phyloP scores from a whole-genome alignment of 306 rosid genomes.

The Crotalaria pallida region DNA sequence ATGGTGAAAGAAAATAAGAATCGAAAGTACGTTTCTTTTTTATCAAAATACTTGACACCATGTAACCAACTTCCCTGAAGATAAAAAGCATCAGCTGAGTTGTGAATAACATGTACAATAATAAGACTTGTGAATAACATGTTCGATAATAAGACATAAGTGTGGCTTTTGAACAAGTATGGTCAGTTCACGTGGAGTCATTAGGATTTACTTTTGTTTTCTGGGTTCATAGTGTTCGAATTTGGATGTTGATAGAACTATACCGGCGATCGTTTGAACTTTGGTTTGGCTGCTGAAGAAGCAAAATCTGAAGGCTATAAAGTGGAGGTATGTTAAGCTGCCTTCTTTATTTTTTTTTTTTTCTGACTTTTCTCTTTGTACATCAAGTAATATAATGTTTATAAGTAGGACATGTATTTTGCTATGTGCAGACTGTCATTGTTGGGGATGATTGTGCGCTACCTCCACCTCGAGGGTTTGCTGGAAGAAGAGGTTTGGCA shows the following conservation, averaged over 20 bases:
- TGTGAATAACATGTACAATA: not conserved
- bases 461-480: constrained; percentile 83
- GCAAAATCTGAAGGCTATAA: constrained; percentile 93
- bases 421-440: constrained; percentile 63
- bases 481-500: constrained; percentile 96
- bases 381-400: not conserved
- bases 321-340: constrained; percentile 64
- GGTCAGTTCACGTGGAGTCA: constrained; percentile 25
- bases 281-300: constrained; percentile 95
- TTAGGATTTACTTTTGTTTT: constrained; percentile 34
- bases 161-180: constrained; percentile 18
- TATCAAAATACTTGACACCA: not conserved
- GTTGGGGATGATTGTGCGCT: constrained; percentile 97
- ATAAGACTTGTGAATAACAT: not conserved
- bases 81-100: not conserved
- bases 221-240: constrained; percentile 37
- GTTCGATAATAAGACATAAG: not conserved
- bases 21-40: not conserved
- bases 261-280: constrained; percentile 95
- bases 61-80: not conserved
- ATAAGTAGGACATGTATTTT: not conserved
- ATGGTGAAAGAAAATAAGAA: not conserved
- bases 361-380: too few relatives aligned
- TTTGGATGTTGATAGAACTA: constrained; percentile 76
- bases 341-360: too few relatives aligned